phyloP scores from a whole-genome alignment of 2,329 filamentous ascomycete genomes.

The Fusarium subglutinans region DNA sequence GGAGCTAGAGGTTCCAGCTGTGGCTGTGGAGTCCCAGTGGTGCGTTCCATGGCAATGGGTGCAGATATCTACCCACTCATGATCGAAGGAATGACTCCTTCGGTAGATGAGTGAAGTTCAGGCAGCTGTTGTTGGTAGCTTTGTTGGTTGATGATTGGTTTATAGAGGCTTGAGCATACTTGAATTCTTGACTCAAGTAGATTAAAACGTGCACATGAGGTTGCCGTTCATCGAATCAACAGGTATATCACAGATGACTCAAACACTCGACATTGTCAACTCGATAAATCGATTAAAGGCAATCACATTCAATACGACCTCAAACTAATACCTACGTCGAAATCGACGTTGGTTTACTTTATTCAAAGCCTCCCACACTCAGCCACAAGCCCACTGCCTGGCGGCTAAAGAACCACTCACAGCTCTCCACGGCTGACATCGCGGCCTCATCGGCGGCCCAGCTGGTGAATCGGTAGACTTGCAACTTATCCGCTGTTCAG shows the following conservation, averaged over 20 bases:
- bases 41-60: conserved; percentile 2
- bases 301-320: neutral
- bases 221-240: neutral
- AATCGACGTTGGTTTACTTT: conserved; percentile 25
- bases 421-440: conserved; percentile 24
- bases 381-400: conserved; percentile 33
- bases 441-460: conserved; percentile 21
- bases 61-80: neutral
- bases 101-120: conserved; percentile 12
- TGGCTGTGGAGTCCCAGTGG: conserved; percentile 32
- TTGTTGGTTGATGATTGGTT: neutral
- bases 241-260: neutral
- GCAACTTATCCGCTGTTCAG: conserved; percentile 4
- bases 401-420: conserved; percentile 39
- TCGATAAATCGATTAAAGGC: neutral
- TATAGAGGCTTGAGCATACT: neutral
- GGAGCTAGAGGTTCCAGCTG: conserved; percentile 9
- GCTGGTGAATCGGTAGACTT: conserved; percentile 8
- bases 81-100: conserved; percentile 15
- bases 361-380: conserved; percentile 35
- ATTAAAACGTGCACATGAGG: neutral
- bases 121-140: neutral
- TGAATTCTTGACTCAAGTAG: neutral
- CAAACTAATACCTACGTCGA: neutral
- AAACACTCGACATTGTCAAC: neutral